These are phyloP conservation scores for Thelonectria blattea DNA, from an alignment of 2,329 filamentous ascomycete species.

Conservation along the genomic window DNA sequence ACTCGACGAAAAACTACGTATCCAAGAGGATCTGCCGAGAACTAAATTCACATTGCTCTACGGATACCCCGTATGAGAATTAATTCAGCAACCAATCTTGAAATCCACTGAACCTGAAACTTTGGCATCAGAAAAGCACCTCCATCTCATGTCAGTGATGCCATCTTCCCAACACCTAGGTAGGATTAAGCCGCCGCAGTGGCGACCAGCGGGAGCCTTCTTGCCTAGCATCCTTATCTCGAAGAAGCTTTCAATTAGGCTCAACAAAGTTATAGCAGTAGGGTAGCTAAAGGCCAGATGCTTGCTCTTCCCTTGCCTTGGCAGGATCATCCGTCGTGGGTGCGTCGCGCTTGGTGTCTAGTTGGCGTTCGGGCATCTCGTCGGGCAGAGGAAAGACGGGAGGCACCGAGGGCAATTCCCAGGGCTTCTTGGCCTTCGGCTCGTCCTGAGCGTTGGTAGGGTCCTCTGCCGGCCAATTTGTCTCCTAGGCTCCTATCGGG, in stretches of 20 bases:
- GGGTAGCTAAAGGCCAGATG: neutral
- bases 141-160: no score
- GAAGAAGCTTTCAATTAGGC: constrained; percentile 17
- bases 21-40: no score
- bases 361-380: constrained; percentile 12
- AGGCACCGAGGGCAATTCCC: constrained; percentile 1
- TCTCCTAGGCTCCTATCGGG: neutral
- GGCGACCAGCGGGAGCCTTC: neutral
- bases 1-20: no score
- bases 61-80: no score
- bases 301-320: neutral
- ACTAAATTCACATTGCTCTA: no score
- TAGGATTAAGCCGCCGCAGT: no score
- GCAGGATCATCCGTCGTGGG: neutral
- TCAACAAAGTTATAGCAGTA: constrained; percentile 1
- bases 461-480: neutral
- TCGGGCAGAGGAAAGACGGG: constrained; percentile 19
- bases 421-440: neutral
- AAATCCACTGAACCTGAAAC: no score
- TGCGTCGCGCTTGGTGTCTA: neutral
- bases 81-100: no score
- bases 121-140: no score
- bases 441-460: neutral
- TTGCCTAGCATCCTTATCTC: neutral
- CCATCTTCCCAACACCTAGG: no score